Conservation (phyloP, 345 rosid genomes). For the Toxicodendron radicans region DNA sequence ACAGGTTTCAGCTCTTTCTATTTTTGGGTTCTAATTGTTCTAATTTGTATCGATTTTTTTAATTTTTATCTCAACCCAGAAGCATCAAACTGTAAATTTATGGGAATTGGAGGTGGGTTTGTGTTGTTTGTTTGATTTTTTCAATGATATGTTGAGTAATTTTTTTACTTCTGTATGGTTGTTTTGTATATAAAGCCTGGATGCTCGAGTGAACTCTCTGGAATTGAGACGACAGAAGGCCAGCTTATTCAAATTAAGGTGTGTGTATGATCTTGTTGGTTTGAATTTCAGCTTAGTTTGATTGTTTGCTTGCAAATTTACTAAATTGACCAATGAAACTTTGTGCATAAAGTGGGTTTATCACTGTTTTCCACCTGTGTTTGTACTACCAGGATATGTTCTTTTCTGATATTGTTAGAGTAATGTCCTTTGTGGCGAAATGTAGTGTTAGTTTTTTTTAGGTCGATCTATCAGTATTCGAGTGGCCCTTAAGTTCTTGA, state of each 20-base stretch:
- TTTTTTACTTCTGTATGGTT: slow-evolving; percentile 8
- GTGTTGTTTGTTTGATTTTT: background rate
- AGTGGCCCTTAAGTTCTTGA: too few species aligned
- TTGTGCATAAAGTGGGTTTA: background rate
- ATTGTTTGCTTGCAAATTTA: background rate
- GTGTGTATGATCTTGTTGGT: background rate
- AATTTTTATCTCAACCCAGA: background rate
- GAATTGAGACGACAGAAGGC: slow-evolving; percentile 51
- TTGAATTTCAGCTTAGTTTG: background rate
- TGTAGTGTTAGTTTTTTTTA: background rate
- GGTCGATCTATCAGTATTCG: background rate
- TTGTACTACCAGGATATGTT: background rate
- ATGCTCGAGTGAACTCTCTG: slow-evolving; percentile 86
- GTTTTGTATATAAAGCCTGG: slow-evolving; percentile 69
- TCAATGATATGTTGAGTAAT: background rate
- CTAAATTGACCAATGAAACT: background rate
- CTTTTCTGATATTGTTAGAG: background rate
- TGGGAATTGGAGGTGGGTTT: background rate
- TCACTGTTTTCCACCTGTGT: background rate
- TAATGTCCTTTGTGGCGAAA: background rate
- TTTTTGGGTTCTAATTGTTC: background rate
- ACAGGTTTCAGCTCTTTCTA: slow-evolving; percentile 46
- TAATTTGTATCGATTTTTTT: background rate
- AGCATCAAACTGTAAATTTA: background rate
- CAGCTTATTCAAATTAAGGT: slow-evolving; percentile 90